phyloP scores from a whole-genome alignment of 2,329 filamentous ascomycete genomes.

The Didymella lethalis region DNA sequence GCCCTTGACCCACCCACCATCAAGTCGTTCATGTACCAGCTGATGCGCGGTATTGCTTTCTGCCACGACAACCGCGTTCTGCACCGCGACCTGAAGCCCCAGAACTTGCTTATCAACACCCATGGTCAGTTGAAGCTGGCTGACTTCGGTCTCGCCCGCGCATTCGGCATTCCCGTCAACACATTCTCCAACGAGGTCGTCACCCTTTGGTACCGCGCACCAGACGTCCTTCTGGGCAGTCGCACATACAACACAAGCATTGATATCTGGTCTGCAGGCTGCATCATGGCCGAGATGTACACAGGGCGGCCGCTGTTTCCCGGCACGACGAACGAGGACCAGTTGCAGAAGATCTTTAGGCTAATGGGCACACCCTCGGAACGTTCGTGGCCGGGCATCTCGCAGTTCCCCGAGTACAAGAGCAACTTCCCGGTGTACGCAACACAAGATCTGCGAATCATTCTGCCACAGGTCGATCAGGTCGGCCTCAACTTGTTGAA shows the following conservation, averaged over 20 bases:
- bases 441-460: slow-evolving; percentile 85
- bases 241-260: slow-evolving; percentile 99
- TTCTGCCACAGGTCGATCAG: slow-evolving; percentile 89
- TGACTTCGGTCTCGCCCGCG: slow-evolving; percentile 91
- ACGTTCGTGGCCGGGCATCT: slow-evolving; percentile 93
- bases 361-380: slow-evolving; percentile 98
- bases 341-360: slow-evolving; percentile 95
- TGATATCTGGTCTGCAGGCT: slow-evolving; percentile 98
- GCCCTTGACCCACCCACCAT: slow-evolving; percentile 88
- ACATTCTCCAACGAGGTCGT: slow-evolving; percentile 99
- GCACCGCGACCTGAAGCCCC: slow-evolving; percentile 93
- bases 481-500: slow-evolving; percentile 86
- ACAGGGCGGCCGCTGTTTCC: slow-evolving; percentile 95
- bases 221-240: slow-evolving; percentile 91
- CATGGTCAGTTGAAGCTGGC: slow-evolving; percentile 91
- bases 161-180: slow-evolving; percentile 96
- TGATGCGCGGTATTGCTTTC: slow-evolving; percentile 94
- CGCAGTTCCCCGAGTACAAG: slow-evolving; percentile 97
- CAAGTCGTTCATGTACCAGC: slow-evolving; percentile 99
- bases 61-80: slow-evolving; percentile 97
- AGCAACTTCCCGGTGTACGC: slow-evolving; percentile 92
- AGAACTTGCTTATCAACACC: slow-evolving; percentile 94
- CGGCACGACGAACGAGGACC: slow-evolving; percentile 97
- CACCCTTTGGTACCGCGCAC: slow-evolving; percentile 96
- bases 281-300: slow-evolving; percentile 99